Evolutionary conservation across 192 early-diverging fungal genomes (phyloP), one percentile per base, ranked within the genome.

Genomic region (Rhizoclosmatium sp.): DNA sequence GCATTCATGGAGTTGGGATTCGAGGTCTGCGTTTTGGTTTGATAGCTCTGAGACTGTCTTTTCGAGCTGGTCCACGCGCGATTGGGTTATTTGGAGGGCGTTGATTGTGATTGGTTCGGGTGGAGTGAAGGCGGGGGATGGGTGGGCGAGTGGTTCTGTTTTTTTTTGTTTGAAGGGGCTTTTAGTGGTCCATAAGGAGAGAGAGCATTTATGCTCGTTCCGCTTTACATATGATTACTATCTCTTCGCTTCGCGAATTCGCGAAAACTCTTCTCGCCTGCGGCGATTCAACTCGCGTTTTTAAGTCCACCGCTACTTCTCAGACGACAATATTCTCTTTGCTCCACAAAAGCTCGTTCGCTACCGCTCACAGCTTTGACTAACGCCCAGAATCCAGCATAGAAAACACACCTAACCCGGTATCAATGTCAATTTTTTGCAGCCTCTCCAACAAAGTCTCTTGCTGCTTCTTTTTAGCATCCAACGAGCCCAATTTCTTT

Each of bases 351-450:
- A 44, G 5, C 45, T 70, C 16, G n/a, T 70, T 3, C 41, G 68
- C 47, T 70, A 21, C 14, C 19, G 39, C 31, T 14, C 14, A 41
- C 14, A 54, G 51, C 16, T 54, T 54, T 54, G 51, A 54, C 51
- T 16, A 54, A 1, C 5, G n/a, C n/a, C n/a, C 1, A 47, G 16
- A 14, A 47, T 40, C 51, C 41, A 47, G 14, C 2, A 47, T 16
- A 16, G 41, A 47, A 47, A 31, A 42, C 71, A 23, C 46, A 87
- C 82, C 82, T 12, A 87, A 69, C 3, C 89, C 89, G 4, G 89
- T 90, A 67, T 88, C 87, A 21, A 90, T 49, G 61, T 90, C 89
- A 72, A 90, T 87, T 65, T 88, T 88, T 75, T 87, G 89, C 62
- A 90, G 76, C 66, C 83, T 80, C 71, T 88, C 78, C 64, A 83